Base-by-base conservation (phyloP, 352 stramenopile genomes). In the Phytophthora kernoviae region DNA sequence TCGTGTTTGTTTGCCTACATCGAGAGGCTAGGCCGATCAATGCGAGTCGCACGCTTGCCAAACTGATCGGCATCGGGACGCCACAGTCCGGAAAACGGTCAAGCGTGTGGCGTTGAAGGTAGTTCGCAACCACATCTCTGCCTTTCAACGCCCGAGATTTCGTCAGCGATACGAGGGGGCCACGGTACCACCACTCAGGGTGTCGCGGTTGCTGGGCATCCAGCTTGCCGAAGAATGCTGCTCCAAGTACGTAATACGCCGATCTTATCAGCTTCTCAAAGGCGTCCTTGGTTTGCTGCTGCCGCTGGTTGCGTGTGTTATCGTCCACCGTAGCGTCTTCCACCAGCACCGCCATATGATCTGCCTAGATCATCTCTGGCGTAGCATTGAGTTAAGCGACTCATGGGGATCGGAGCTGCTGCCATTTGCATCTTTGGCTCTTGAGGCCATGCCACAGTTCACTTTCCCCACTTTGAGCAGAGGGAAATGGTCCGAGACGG, bases 301-400 rank as follows among this genome's bases (percentile, higher is more conserved):
- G n/a, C n/a, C n/a, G n/a, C n/a, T n/a, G n/a, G n/a, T n/a, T n/a
- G n/a, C n/a, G n/a, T n/a, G 61, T 70, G 36, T 68, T 71, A 17
- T 66, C 70, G 34, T 88, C 69, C 37, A 75, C 68, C 30, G 77
- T 82, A 27, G 36, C 65, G 7, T 75, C 75, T 37, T 76, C 73
- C 49, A 83, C 74, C 26, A 84, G 32, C 24, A 87, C 70, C 4
- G 81, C 87, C 65, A 85, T 77, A 33, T 82, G 71, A 21, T 91
- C 79, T 3, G 61, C 26, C 56, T 84, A 66, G 2, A 70, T 84
- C 53, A 83, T 69, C 53, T 87, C 78, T 6, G 63, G 59, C 11
- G 74, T 79, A 18, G 51, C 70, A 12, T 68, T 72, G 11, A 81
- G 64, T 24, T n/a, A 73, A 61, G 14, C 65, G 48, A n/a, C 63